phyloP scores from a whole-genome alignment of 2,329 filamentous ascomycete species.

The Diaporthe australafricana region DNA sequence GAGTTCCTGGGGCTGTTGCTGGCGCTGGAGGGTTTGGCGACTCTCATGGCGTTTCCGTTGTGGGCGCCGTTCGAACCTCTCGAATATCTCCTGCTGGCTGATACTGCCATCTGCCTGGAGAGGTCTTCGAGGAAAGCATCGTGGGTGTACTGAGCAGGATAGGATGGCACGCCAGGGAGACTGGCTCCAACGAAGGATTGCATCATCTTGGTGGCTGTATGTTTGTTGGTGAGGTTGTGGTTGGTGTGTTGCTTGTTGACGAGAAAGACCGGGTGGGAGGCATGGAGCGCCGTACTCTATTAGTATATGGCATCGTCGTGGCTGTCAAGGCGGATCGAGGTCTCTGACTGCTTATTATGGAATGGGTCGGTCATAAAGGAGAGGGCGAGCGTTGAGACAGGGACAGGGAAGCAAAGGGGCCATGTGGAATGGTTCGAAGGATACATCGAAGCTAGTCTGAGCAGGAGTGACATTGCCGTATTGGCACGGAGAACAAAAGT shows the following conservation, averaged over 20 bases:
- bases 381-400: conserved; percentile 39
- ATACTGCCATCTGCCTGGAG: conserved; percentile 61
- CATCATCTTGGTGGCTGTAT: conserved; percentile 41
- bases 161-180: conserved; percentile 44
- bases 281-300: conserved; percentile 33
- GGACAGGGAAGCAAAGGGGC: conserved; percentile 37
- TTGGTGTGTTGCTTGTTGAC: conserved; percentile 14
- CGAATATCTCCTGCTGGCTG: conserved; percentile 61
- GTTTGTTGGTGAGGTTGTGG: conserved; percentile 19
- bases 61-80: conserved; percentile 63
- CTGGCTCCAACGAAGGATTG: conserved; percentile 49
- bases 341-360: conserved; percentile 38
- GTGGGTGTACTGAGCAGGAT: conserved; percentile 48
- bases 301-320: conserved; percentile 36
- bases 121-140: conserved; percentile 63
- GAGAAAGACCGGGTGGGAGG: neutral
- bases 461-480: conserved; percentile 43
- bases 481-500: conserved; percentile 46
- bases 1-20: conserved; percentile 75
- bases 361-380: conserved; percentile 36
- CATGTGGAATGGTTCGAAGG: conserved; percentile 40
- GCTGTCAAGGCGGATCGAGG: conserved; percentile 34
- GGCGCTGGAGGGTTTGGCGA: conserved; percentile 74
- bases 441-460: conserved; percentile 44
- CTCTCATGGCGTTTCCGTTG: conserved; percentile 64